These are phyloP conservation scores for Colletotrichum sansevieriae DNA, from an alignment of 2,329 filamentous ascomycete genomes.

Conservation along the genomic window DNA sequence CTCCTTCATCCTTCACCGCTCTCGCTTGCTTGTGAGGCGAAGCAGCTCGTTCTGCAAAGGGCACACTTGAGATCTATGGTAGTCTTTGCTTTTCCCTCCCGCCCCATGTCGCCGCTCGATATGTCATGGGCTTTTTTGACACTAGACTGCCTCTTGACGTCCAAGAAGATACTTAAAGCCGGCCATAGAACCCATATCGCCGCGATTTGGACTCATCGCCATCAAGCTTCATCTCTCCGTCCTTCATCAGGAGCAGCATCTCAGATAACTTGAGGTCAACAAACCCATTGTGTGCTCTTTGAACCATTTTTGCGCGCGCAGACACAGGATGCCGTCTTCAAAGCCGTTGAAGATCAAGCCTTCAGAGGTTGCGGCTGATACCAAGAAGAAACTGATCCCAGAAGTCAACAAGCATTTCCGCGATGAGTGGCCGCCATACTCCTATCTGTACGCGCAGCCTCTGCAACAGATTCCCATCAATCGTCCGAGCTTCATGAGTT, in stretches of 20 bases:
- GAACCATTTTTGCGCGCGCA: neutral
- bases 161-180: conserved; percentile 36
- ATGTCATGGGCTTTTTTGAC: conserved; percentile 8
- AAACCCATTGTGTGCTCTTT: neutral
- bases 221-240: conserved; percentile 16
- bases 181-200: conserved; percentile 6
- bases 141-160: conserved; percentile 13
- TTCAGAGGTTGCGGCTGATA: conserved; percentile 79
- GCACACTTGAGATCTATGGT: conserved; percentile 17
- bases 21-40: conserved; percentile 40
- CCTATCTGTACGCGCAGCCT: conserved; percentile 68
- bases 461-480: conserved; percentile 60
- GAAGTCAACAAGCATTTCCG: conserved; percentile 70
- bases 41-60: conserved; percentile 22
- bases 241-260: neutral
- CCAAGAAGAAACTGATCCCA: conserved; percentile 78
- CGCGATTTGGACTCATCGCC: neutral
- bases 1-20: conserved; percentile 40
- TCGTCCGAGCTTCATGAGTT: conserved; percentile 45
- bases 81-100: conserved; percentile 35
- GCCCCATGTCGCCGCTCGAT: conserved; percentile 12
- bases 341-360: conserved; percentile 70
- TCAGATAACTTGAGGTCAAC: neutral
- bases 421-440: conserved; percentile 68
- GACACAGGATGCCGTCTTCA: conserved; percentile 38